phyloP scores from a whole-genome alignment of 2,329 filamentous ascomycete species.

The Epichloe bromicola region DNA sequence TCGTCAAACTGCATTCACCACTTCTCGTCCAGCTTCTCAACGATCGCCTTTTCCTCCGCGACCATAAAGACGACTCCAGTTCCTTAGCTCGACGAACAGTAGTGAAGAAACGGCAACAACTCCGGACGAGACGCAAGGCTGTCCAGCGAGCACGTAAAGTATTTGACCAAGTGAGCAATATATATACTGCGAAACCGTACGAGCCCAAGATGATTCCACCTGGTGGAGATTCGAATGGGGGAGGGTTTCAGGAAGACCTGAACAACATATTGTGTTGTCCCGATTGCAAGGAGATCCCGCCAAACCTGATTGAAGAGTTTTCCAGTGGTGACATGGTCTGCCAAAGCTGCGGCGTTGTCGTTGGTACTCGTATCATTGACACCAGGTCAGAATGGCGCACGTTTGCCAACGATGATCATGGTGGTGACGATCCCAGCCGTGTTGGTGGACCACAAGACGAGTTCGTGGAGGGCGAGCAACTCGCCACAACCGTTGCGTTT shows the following conservation, averaged over 20 bases:
- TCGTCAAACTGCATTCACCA: slow-evolving; percentile 59
- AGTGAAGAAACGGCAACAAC: slow-evolving; percentile 20
- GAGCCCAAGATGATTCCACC: slow-evolving; percentile 33
- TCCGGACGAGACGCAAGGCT: slow-evolving; percentile 21
- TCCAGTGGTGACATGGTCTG: slow-evolving; percentile 89
- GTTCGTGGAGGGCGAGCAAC: slow-evolving; percentile 77
- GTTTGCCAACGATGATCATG: slow-evolving; percentile 95
- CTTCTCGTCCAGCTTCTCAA: slow-evolving; percentile 49
- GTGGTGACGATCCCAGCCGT: slow-evolving; percentile 92
- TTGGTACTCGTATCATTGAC: slow-evolving; percentile 85
- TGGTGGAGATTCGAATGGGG: slow-evolving; percentile 18
- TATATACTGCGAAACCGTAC: slow-evolving; percentile 29
- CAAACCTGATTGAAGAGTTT: slow-evolving; percentile 85
- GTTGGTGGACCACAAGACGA: slow-evolving; percentile 89
- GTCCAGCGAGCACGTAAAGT: slow-evolving; percentile 23
- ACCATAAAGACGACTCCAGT: slow-evolving; percentile 9
- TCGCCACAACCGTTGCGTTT: slow-evolving; percentile 78
- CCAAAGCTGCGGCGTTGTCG: slow-evolving; percentile 77
- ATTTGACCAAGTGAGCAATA: slow-evolving; percentile 28
- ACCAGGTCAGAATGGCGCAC: slow-evolving; percentile 97
- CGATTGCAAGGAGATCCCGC: slow-evolving; percentile 86
- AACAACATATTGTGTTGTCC: slow-evolving; percentile 76
- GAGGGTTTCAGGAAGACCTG: slow-evolving; percentile 57
- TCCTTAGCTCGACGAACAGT: slow-evolving; percentile 13
- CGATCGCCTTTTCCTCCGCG: slow-evolving; percentile 25